Base-by-base conservation (phyloP, 2,329 filamentous ascomycete genomes). In the Epichloe gansuensis region DNA sequence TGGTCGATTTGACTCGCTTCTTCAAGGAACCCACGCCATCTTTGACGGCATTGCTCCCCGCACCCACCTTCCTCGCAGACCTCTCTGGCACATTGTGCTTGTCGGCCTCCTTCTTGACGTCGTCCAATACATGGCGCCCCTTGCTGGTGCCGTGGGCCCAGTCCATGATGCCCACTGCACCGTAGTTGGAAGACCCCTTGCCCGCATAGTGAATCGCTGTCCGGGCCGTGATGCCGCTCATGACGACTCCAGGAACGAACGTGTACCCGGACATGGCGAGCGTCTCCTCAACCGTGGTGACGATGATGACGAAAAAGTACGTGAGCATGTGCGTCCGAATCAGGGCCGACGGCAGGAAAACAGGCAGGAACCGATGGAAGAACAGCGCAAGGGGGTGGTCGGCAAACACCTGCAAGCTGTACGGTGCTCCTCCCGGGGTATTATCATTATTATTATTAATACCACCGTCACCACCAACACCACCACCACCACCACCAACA, bases 271-370 rank as follows among this genome's bases (percentile, higher is more conserved):
- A 85, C 66, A 80, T 80, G 31, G 81, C 71, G 47, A 87, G 69
- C 0, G 80, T 80, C 57, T 87, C 84, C 57, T 88, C 82, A 0
- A 82, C 61, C 3, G 82, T 85, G 55, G 77, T 76, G 27, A 88
- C 62, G 0, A 75, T 73, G 15, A 82, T 70, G 56, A 87, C 77
- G 11, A 86, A 60, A 52, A 87, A 75, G 68, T 84, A 88, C 0
- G 82, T 87, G n/a, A 89, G 71, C 4, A 88, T 73, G 63, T 89
- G 85, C 38, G 83, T 81, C 8, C 81, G 80, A 41, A 87, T 72
- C n/a, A 77, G 57, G 21, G 82, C 67, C 1, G 83, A 77, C 1
- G 85, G 82, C 0, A 87, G 65, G 62, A 85, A 85, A 6, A 81
- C 66, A 0, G 85, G 85, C 1, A 85, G 53, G 61, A 85, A 80